Base-by-base conservation (phyloP, 2,329 filamentous ascomycete genomes). In the Aspergillus neotritici region DNA sequence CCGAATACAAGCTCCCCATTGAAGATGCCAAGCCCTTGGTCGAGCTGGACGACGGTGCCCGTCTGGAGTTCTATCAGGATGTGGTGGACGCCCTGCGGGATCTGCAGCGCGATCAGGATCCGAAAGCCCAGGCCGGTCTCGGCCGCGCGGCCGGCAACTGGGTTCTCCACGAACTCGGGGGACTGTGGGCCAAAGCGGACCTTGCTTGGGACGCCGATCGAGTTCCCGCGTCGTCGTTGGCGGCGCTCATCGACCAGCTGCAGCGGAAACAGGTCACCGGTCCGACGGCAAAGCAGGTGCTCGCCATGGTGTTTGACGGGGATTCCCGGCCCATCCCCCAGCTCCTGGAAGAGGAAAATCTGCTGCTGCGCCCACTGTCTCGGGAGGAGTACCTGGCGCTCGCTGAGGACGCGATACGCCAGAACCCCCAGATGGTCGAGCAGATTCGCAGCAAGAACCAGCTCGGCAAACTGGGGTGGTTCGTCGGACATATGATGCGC, bases 21-120 rank as follows among this genome's bases (percentile, higher is more conserved):
- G 93, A 93, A 61, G 93, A 98, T 58, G 90, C 91, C 1, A 78
- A 86, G 51, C 86, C 89, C 0, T 71, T 98, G 29, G 75, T 90
- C 36, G 76, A 79, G 6, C 71, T 94, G 1, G 86, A 97, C 50
- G 79, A 84, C 42, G 90, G 90, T 6, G 82, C 82, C 6, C 78
- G 90, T 33, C 69, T 93, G 4, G 83, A 95, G 53, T 96, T 90
- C 64, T 94, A 89, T 58, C 62, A 71, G 44, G 64, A 71, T 34
- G 65, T 72, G 6, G 64, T 73, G 25, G 64, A 68, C 15, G 52
- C 60, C 29, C 58, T 70, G 9, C 52, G 55, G 21, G 45, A 51
- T 30, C 52, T 65, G 6, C 54, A 62, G 31, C 17, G 50, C 17
- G 54, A 56, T 33, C 47, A 52, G 37, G 49, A 57, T n/a, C 43